Evolutionary conservation across 371 early-diverging fungal species (phyloP).

Genomic region (Nematocida sp.): DNA sequence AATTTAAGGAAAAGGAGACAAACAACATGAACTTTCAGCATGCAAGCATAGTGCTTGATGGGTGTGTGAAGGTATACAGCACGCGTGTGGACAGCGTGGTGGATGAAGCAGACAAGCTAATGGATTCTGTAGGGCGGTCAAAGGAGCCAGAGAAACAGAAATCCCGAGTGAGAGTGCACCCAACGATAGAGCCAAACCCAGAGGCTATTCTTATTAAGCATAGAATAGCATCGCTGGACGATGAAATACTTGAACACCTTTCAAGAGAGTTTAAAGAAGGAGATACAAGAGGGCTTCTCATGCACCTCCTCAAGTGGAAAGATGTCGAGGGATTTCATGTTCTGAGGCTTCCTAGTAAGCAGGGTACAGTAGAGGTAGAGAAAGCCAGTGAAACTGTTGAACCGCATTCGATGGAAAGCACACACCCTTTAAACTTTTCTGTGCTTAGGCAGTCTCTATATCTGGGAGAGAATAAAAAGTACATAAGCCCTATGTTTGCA

Average conservation of each 20-base stretch:
- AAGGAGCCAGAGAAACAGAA: constrained; percentile 57
- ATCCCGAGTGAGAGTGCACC: constrained; percentile 28
- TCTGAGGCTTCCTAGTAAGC: neutral
- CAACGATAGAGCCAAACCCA: constrained; percentile 48
- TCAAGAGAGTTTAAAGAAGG: constrained; percentile 56
- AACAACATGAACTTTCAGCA: constrained; percentile 91
- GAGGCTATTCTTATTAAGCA: constrained; percentile 43
- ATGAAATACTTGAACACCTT: constrained; percentile 53
- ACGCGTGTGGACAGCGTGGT: constrained; percentile 95
- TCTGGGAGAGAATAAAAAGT: constrained; percentile 9
- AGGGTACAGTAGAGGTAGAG: neutral
- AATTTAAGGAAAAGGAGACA: constrained; percentile 74
- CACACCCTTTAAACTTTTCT: neutral
- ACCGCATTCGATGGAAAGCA: neutral
- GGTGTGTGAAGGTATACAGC: constrained; percentile 94
- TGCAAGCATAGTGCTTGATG: constrained; percentile 94
- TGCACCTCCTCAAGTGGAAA: constrained; percentile 53
- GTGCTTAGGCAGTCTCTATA: neutral
- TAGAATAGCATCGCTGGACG: constrained; percentile 23
- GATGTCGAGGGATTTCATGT: constrained; percentile 26
- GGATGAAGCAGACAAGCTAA: constrained; percentile 82
- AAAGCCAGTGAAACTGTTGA: neutral
- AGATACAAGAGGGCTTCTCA: constrained; percentile 56
- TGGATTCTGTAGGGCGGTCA: constrained; percentile 61
- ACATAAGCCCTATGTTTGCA: constrained; percentile 52